phyloP scores from a whole-genome alignment of 2,329 filamentous ascomycete species.

The Xylariaceae sp. region DNA sequence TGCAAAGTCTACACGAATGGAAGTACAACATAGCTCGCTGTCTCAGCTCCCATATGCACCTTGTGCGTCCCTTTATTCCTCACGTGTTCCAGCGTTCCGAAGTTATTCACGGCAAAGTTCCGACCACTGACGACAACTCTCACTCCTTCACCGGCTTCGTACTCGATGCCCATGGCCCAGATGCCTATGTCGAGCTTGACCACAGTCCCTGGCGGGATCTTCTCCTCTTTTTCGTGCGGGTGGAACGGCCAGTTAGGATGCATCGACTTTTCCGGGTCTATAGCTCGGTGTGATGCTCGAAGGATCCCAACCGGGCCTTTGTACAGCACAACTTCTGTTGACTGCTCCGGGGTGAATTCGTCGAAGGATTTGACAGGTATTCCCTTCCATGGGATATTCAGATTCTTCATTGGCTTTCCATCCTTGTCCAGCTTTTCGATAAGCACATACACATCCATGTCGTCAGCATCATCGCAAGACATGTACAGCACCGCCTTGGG shows the following conservation, averaged over 20 bases:
- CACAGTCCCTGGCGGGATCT: slow-evolving; percentile 17
- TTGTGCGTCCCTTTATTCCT: background rate
- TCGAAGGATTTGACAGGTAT: slow-evolving; percentile 7
- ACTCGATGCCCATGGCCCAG: slow-evolving; percentile 26
- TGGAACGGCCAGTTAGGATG: slow-evolving; percentile 23
- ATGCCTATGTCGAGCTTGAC: slow-evolving; percentile 25
- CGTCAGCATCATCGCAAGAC: slow-evolving; percentile 33
- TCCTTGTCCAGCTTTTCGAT: slow-evolving; percentile 31
- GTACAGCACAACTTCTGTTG: slow-evolving; percentile 20
- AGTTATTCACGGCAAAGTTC: background rate
- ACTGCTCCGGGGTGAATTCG: slow-evolving; percentile 2
- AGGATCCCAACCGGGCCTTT: slow-evolving; percentile 21
- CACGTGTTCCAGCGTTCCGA: background rate
- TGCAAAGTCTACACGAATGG: background rate
- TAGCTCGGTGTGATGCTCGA: slow-evolving; percentile 18
- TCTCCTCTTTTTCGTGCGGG: slow-evolving; percentile 17
- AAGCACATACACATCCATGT: slow-evolving; percentile 38
- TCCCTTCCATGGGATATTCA: slow-evolving; percentile 22
- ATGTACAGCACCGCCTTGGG: slow-evolving; percentile 40
- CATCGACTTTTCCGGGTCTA: slow-evolving; percentile 20
- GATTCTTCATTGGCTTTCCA: slow-evolving; percentile 15
- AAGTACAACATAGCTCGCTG: background rate
- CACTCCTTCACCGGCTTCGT: slow-evolving; percentile 20
- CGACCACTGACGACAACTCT: background rate
- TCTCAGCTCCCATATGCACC: background rate